Evolutionary conservation across 1,139 yeast species (phyloP).

Genomic region (Candida smagusa): DNA sequence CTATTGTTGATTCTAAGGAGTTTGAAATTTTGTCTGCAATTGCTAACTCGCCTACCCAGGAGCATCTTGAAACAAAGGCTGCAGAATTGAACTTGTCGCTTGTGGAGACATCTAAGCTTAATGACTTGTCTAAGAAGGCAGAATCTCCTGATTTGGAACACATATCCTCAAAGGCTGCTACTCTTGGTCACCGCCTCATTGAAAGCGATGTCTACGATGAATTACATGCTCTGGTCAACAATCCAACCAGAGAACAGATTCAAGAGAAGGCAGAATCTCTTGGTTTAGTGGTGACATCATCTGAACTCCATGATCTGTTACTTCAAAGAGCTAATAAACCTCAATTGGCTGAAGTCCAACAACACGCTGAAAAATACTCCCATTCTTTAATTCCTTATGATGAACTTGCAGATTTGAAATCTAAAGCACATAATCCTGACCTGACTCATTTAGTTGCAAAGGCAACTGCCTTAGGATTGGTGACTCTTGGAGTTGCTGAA

Average conservation of each 20-base stretch:
- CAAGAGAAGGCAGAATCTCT: slow-evolving; percentile 7
- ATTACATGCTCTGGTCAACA: slow-evolving; percentile 2
- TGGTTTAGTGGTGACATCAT: slow-evolving; percentile 10
- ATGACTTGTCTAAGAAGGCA: slow-evolving; percentile 9
- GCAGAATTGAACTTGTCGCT: slow-evolving; percentile 8
- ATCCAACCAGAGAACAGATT: slow-evolving; percentile 7
- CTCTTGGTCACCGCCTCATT: slow-evolving; percentile 4
- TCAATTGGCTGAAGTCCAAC: slow-evolving; percentile 16
- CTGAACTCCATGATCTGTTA: slow-evolving; percentile 14
- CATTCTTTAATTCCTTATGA: slow-evolving; percentile 19
- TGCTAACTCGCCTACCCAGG: slow-evolving; percentile 20
- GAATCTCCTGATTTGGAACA: slow-evolving; percentile 19
- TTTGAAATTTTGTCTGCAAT: slow-evolving; percentile 12
- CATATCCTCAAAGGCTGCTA: slow-evolving; percentile 3
- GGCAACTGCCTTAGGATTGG: slow-evolving; percentile 10
- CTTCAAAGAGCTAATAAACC: slow-evolving; percentile 15
- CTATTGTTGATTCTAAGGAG: slow-evolving; percentile 8
- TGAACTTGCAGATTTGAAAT: slow-evolving; percentile 15
- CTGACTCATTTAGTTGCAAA: slow-evolving; percentile 9
- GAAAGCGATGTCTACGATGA: slow-evolving; percentile 4
- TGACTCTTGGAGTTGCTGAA: slow-evolving; percentile 11
- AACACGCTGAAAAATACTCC: slow-evolving; percentile 13
- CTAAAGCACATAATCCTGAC: slow-evolving; percentile 11
- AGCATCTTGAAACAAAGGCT: slow-evolving; percentile 7
- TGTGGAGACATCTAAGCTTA: slow-evolving; percentile 3